A percentile compares a stretch with the other conserved stretches of the same genome.
Evolutionary conservation across 2,329 filamentous ascomycete species (phyloP).

Genomic region (Beauveria rudraprayagi): DNA sequence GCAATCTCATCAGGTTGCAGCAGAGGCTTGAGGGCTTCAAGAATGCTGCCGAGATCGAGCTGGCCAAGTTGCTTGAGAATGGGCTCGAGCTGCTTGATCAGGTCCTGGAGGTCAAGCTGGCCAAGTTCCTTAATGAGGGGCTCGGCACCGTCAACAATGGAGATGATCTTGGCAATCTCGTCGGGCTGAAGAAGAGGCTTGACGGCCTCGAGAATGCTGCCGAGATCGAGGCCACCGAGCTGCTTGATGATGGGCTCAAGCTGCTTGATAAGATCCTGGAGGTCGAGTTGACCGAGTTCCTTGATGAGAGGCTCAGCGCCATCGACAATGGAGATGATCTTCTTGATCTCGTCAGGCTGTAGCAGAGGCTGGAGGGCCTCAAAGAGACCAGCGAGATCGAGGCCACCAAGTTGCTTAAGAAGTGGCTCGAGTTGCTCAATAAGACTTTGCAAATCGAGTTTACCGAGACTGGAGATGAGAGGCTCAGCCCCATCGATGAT

Average conservation of each 20-base stretch:
- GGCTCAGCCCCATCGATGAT: conserved; percentile 17
- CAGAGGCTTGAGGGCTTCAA: conserved; percentile 14
- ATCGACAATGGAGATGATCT: conserved; percentile 18
- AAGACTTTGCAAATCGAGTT: conserved; percentile 27
- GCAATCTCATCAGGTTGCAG: conserved; percentile 21
- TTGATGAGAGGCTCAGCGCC: conserved; percentile 24
- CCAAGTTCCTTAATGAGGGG: conserved; percentile 8
- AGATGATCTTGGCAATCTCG: conserved; percentile 9
- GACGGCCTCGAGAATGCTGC: conserved; percentile 13
- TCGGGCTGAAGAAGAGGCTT: conserved; percentile 13
- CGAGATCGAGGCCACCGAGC: conserved; percentile 11
- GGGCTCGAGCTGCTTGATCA: conserved; percentile 21
- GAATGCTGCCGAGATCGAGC: conserved; percentile 15
- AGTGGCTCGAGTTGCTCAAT: conserved; percentile 20
- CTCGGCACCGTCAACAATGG: conserved; percentile 6
- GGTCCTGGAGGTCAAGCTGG: conserved; percentile 11
- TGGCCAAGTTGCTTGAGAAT: conserved; percentile 17
- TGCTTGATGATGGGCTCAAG: conserved; percentile 14
- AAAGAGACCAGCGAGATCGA: conserved; percentile 26
- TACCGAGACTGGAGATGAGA: conserved; percentile 20
- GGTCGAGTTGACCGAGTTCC: conserved; percentile 21
- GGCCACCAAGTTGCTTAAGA: conserved; percentile 18
- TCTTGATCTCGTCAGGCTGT: conserved; percentile 20
- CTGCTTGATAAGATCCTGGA: conserved; percentile 18
- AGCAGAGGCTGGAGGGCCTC: conserved; percentile 22